Evolutionary conservation across 495 filamentous ascomycete genomes (phyloP).

Genomic region (Aspergillus nidulans): DNA sequence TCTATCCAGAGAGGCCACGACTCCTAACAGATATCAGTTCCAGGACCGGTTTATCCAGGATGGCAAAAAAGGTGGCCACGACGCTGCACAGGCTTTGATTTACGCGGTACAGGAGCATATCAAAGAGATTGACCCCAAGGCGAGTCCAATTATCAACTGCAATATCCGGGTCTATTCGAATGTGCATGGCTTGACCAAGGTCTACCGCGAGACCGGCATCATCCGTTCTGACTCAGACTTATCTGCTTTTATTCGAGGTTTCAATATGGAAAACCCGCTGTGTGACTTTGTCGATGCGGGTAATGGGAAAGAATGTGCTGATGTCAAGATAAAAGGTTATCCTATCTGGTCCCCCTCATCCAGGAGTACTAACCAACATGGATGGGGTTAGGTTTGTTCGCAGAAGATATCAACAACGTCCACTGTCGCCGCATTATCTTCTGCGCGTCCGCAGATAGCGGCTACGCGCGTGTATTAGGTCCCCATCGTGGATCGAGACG

Average conservation of each 20-base stretch:
- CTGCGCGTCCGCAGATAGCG: constrained; percentile 28
- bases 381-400: constrained; percentile 15
- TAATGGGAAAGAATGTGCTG: constrained; percentile 31
- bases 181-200: constrained; percentile 23
- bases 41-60: constrained; percentile 15
- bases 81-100: constrained; percentile 16
- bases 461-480: constrained; percentile 27
- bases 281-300: constrained; percentile 33
- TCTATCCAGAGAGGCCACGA: not conserved
- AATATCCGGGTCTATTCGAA: constrained; percentile 29
- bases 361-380: too few relatives aligned
- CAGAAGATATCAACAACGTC: constrained; percentile 19
- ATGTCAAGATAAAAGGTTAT: constrained; percentile 28
- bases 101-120: constrained; percentile 11
- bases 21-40: constrained; percentile 14
- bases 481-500: constrained; percentile 16
- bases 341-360: not conserved
- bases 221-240: constrained; percentile 12
- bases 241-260: constrained; percentile 25
- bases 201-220: constrained; percentile 16
- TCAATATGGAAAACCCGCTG: constrained; percentile 25
- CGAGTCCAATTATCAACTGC: constrained; percentile 16
- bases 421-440: constrained; percentile 27
- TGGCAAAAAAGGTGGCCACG: constrained; percentile 22
- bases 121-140: constrained; percentile 3